phyloP scores from a whole-genome alignment of 305 asterid genomes.

The Solanum hybrid region DNA sequence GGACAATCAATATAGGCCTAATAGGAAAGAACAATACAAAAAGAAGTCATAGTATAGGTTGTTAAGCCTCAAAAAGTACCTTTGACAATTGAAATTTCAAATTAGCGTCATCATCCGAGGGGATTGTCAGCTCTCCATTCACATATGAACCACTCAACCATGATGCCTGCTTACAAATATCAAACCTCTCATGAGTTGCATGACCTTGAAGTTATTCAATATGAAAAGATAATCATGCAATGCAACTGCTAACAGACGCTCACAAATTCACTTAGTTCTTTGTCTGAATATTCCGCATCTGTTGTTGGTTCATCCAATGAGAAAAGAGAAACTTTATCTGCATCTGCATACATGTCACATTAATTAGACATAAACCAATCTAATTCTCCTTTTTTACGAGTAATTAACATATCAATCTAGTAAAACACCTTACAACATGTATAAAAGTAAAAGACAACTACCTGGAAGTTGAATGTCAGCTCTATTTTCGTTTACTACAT shows the following conservation, averaged over 20 bases:
- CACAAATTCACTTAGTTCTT: slow-evolving; percentile 69
- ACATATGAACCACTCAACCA: slow-evolving; percentile 85
- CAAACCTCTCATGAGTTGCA: slow-evolving; percentile 11
- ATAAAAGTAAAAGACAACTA: slow-evolving; percentile 20
- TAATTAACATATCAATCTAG: slow-evolving; percentile 3
- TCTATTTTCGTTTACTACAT: slow-evolving; percentile 37
- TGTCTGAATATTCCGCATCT: slow-evolving; percentile 50
- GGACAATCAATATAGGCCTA: neutral
- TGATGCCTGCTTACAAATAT: slow-evolving; percentile 44
- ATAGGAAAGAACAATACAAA: neutral
- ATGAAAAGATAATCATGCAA: neutral
- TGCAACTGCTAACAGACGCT: slow-evolving; percentile 21
- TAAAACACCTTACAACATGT: neutral
- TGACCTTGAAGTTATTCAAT: neutral
- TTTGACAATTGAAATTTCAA: slow-evolving; percentile 68
- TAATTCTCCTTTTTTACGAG: neutral
- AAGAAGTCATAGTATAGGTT: neutral
- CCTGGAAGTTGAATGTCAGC: slow-evolving; percentile 69
- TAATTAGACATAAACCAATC: neutral
- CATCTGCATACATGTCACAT: slow-evolving; percentile 33
- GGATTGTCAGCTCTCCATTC: slow-evolving; percentile 63
- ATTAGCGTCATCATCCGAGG: slow-evolving; percentile 42
- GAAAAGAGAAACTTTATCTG: slow-evolving; percentile 51
- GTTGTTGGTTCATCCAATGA: slow-evolving; percentile 42
- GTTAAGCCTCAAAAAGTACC: slow-evolving; percentile 30